Evolutionary conservation across 306 rosid genomes (phyloP).

Genomic region (Vigna unguiculata): DNA sequence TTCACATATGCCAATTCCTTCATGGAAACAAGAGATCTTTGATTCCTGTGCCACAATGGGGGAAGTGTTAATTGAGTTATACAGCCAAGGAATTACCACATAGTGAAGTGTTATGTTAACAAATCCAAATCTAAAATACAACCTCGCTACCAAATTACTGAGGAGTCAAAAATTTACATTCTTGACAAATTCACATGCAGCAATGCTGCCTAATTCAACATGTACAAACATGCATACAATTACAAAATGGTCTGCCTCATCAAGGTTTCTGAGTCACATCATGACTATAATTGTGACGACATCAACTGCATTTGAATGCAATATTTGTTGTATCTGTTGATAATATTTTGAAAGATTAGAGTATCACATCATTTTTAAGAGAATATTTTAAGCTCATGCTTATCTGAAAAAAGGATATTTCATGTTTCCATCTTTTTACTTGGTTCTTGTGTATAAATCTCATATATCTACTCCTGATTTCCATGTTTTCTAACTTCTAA

Average conservation of each 20-base stretch:
- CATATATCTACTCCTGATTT: background rate
- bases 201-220: constrained; percentile 21
- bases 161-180: constrained; percentile 3
- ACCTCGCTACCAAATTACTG: constrained; percentile 4
- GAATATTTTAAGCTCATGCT: background rate
- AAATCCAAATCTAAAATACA: constrained; percentile 20
- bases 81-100: constrained; percentile 7
- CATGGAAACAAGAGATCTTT: constrained; percentile 77
- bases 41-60: constrained; percentile 65
- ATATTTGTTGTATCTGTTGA: background rate
- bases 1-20: constrained; percentile 89
- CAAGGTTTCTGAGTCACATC: background rate
- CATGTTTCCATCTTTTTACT: background rate
- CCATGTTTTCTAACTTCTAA: background rate
- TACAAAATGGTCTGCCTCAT: background rate
- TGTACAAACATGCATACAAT: constrained; percentile 1
- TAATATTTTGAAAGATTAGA: background rate
- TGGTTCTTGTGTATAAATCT: background rate
- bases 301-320: background rate
- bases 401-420: background rate
- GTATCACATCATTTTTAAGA: background rate
- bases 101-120: constrained; percentile 4
- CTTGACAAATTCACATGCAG: constrained; percentile 11
- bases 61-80: background rate
- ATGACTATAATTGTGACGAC: background rate